Conservation (phyloP, 805 yeast species). For the Spathaspora arborariae region DNA sequence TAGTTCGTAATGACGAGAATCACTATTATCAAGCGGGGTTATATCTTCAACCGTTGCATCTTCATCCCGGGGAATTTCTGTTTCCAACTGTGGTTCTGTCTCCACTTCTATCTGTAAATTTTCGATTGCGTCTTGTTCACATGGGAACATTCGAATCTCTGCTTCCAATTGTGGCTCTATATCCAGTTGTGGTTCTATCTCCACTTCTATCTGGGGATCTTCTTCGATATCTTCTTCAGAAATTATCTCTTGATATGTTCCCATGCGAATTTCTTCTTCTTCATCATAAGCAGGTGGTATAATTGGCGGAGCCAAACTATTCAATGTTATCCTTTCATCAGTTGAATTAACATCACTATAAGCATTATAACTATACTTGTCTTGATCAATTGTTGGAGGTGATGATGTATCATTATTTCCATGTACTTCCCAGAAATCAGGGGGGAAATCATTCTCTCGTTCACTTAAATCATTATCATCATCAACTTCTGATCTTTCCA, state of each 20-base stretch:
- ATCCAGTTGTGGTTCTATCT: no score
- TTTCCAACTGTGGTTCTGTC: no score
- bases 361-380: constrained; percentile 36
- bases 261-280: neutral
- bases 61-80: no score
- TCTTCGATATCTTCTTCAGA: neutral
- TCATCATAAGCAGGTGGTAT: constrained; percentile 37
- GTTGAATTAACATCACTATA: constrained; percentile 35
- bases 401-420: neutral
- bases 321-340: constrained; percentile 41
- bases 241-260: neutral
- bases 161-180: no score
- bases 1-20: neutral
- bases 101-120: no score
- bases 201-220: neutral
- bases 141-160: no score
- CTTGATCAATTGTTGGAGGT: constrained; percentile 13
- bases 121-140: no score
- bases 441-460: constrained; percentile 50
- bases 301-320: constrained; percentile 30
- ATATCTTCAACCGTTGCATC: neutral
- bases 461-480: constrained; percentile 45
- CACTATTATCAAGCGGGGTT: neutral
- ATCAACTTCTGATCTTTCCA: constrained; percentile 61
- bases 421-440: constrained; percentile 46